Base-by-base conservation (phyloP, 1,139 yeast species). In the Magnusiomyces paraingens region DNA sequence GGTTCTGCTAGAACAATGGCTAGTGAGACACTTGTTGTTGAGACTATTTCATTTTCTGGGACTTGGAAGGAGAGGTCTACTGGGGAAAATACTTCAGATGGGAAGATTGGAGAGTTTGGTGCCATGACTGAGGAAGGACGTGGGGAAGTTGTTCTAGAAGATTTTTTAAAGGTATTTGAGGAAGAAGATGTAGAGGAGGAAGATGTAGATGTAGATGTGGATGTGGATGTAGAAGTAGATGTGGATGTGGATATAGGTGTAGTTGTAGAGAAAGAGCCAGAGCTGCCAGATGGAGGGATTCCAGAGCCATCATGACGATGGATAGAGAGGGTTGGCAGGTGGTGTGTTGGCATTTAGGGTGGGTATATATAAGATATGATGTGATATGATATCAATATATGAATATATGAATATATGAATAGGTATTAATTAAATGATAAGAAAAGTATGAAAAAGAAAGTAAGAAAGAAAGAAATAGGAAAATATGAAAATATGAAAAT, bases 1-100 rank as follows among this genome's bases (percentile, higher is more conserved):
- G 87, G 87, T 67, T 91, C 98, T 0, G 96, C 89, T 18, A 91
- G 79, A 5, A 82, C 75, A 29, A 84, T 72, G 10, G 66, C 61
- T 1, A 64, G 43, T 1, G 64, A 43, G 6, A 53, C 39, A 2
- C 52, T 32, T 22, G 51, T 52, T 2, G 55, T 47, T 15, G 51
- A 21, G 12, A 52, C 43, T 21, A 55, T 44, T 36, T 50, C 52
- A 20, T 50, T 55, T 49, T 55, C 54, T 2, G 57, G 57, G 11
- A 55, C 46, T 12, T 36, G 47, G 44, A 55, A 55, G 14, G 55
- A 50, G 22, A 52, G 39, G 36, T 55, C 57, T 3, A 51, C 40
- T 3, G 57, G 54, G 14, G 57, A 52, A 50, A 52, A 55, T 1
- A 53, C 57, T 14, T 53, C 55, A 6, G 44, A 26, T 5, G 57